These are phyloP conservation scores for Didymella glomerata DNA, from an alignment of 2,329 filamentous ascomycete genomes.

Conservation along the genomic window DNA sequence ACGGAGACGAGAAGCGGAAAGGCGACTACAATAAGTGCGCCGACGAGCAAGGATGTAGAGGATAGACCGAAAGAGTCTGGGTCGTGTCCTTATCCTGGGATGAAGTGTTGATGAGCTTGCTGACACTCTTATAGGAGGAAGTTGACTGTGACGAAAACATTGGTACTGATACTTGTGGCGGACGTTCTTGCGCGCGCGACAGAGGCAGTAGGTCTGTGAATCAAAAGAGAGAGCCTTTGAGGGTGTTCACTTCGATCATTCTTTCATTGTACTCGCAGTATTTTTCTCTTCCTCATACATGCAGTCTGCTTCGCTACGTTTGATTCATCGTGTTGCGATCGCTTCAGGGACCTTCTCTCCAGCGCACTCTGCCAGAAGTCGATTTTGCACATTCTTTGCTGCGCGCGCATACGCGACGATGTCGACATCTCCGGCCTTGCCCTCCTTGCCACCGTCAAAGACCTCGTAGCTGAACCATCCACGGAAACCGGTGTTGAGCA, in stretches of 20 bases:
- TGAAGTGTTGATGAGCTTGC: constrained; percentile 2
- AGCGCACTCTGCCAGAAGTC: constrained; percentile 46
- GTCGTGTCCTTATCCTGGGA: constrained; percentile 32
- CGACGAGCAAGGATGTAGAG: neutral
- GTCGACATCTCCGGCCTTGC: constrained; percentile 62
- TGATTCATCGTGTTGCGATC: constrained; percentile 24
- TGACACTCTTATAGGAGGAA: neutral
- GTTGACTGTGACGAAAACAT: constrained; percentile 7
- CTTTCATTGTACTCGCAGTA: neutral
- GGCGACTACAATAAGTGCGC: neutral
- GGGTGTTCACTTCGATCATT: neutral
- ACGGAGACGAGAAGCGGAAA: constrained; percentile 15
- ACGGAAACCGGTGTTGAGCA: constrained; percentile 72
- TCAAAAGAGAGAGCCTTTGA: neutral
- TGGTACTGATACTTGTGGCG: constrained; percentile 13
- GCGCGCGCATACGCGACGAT: constrained; percentile 60
- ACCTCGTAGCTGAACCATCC: constrained; percentile 75
- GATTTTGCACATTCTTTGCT: constrained; percentile 60
- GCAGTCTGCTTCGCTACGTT: neutral
- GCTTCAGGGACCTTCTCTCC: constrained; percentile 29
- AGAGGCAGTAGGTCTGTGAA: neutral
- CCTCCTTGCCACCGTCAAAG: constrained; percentile 68
- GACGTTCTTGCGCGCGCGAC: constrained; percentile 2
- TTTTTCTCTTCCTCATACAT: neutral
- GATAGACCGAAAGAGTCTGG: constrained; percentile 13